A percentile compares a stretch with the other conserved stretches of the same genome.
phyloP scores from a whole-genome alignment of 129 eudicot species.

The Erigeron canadensis region DNA sequence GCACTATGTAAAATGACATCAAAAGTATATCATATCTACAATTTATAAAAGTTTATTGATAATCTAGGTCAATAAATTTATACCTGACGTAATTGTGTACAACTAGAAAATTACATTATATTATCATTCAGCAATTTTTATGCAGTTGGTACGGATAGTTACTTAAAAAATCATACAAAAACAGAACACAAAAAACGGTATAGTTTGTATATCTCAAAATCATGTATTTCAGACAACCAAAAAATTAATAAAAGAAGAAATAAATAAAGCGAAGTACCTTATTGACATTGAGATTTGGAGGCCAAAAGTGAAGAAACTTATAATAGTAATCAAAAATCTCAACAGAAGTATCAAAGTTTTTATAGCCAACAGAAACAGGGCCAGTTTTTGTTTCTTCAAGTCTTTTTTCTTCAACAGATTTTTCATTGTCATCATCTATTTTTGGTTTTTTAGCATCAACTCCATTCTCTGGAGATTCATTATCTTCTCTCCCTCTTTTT shows the following conservation, averaged over 20 bases:
- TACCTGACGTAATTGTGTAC: no score
- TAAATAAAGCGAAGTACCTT: slow-evolving; percentile 41
- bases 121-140: not conserved
- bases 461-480: slow-evolving; percentile 34
- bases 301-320: slow-evolving; percentile 74
- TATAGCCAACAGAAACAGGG: slow-evolving; percentile 53
- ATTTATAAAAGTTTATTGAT: no score
- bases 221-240: not conserved
- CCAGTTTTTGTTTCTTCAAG: slow-evolving; percentile 33
- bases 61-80: no score
- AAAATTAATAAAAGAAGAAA: no score
- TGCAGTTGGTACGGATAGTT: not conserved
- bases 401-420: slow-evolving; percentile 51
- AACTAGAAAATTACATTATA: not conserved
- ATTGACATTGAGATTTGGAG: slow-evolving; percentile 65
- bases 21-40: no score
- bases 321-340: slow-evolving; percentile 83
- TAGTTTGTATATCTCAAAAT: no score
- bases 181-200: no score
- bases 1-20: no score
- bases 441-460: slow-evolving; percentile 43
- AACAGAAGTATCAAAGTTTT: slow-evolving; percentile 57
- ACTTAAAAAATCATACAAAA: not conserved
- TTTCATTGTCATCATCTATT: slow-evolving; percentile 30
- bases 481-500: slow-evolving; percentile 63